Conservation (phyloP, 2,329 filamentous ascomycete species). For the Cercospora zeae-maydis region DNA sequence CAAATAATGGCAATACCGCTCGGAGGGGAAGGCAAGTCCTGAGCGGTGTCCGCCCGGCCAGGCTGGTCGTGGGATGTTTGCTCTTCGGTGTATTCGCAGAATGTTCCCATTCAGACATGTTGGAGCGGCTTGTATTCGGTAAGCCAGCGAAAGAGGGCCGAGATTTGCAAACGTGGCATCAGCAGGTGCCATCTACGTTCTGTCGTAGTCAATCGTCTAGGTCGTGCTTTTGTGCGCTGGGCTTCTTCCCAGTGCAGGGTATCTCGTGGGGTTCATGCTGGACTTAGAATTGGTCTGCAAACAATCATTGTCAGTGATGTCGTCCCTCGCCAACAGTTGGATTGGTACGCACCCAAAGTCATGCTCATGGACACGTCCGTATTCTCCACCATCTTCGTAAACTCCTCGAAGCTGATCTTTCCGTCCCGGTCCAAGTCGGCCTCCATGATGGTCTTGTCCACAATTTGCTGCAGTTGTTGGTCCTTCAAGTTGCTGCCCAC, state of each 20-base stretch:
- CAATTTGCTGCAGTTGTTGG: slow-evolving; percentile 96
- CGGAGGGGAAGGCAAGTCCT: background rate
- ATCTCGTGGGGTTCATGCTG: slow-evolving; percentile 12
- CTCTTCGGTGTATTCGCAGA: background rate
- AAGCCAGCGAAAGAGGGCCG: background rate
- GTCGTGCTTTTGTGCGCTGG: background rate
- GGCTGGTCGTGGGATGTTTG: background rate
- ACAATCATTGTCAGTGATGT: background rate
- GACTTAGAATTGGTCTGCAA: slow-evolving; percentile 24
- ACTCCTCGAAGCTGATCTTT: slow-evolving; percentile 99
- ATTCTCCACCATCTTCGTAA: slow-evolving; percentile 97
- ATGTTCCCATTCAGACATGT: background rate
- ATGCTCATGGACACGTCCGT: slow-evolving; percentile 70
- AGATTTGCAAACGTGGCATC: background rate
- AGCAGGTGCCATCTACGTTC: background rate
- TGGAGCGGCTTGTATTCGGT: background rate
- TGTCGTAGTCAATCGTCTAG: background rate
- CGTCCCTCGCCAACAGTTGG: background rate
- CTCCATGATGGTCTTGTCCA: slow-evolving; percentile 99
- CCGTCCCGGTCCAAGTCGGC: slow-evolving; percentile 93
- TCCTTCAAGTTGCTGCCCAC: slow-evolving; percentile 98
- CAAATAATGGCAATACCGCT: background rate
- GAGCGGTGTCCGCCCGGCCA: background rate
- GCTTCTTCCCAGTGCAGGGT: slow-evolving; percentile 2
- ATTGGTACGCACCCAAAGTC: slow-evolving; percentile 57